Percentiles rank a stretch among this genome's conserved stretches.
These are phyloP conservation scores for Ensete ventricosum DNA, from an alignment of 176 grass and related monocot species.

Conservation along the genomic window DNA sequence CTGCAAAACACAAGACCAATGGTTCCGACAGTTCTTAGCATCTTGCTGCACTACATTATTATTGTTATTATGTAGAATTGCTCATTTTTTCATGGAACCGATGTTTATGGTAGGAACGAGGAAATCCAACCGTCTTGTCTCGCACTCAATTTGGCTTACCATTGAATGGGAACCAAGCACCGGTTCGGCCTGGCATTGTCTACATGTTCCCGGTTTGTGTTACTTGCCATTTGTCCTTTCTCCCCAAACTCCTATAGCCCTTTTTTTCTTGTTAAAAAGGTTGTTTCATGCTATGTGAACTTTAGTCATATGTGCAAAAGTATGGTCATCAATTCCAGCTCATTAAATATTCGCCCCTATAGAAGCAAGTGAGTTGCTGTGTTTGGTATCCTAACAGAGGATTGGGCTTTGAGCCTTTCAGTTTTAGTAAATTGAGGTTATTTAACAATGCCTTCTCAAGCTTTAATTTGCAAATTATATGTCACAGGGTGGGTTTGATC, in stretches of 20 bases:
- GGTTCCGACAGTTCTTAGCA: neutral
- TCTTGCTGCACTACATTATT: neutral
- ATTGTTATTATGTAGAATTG: constrained; percentile 21
- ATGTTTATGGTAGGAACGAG: constrained; percentile 37
- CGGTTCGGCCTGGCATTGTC: constrained; percentile 73
- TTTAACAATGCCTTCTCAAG: neutral
- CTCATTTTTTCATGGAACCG: constrained; percentile 9
- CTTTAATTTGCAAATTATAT: constrained; percentile 13
- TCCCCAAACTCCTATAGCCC: neutral
- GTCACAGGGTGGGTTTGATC: constrained; percentile 75
- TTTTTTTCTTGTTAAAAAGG: neutral
- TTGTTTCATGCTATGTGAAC: neutral
- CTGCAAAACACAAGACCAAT: neutral
- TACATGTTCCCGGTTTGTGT: constrained; percentile 91
- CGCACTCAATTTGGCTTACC: constrained; percentile 47
- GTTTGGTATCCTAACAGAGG: neutral
- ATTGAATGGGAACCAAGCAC: constrained; percentile 58
- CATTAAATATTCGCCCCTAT: neutral
- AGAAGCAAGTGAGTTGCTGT: neutral
- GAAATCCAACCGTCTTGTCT: constrained; percentile 31
- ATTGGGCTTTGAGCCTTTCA: no score
- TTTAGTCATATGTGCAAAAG: neutral
- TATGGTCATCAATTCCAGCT: neutral
- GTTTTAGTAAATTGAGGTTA: no score
- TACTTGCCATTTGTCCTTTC: neutral